Evolutionary conservation across 139 green algal species (phyloP).

Genomic region (Spirogloea muscicola): DNA sequence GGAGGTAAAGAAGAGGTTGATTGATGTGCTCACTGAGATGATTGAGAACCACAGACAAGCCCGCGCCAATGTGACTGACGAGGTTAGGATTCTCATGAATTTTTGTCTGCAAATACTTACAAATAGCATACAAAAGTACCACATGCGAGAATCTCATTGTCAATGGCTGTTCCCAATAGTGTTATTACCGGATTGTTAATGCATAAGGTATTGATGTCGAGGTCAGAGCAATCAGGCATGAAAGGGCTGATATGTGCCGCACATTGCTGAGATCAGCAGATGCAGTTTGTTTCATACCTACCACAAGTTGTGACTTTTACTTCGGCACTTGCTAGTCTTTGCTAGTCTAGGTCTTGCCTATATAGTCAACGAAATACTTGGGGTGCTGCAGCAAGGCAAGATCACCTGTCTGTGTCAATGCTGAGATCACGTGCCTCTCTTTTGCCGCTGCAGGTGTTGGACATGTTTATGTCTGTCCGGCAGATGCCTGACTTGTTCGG

Average conservation of each 20-base stretch:
- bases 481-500: slow-evolving; percentile 63
- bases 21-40: slow-evolving; percentile 77
- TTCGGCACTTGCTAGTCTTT: slow-evolving; percentile 1
- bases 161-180: background rate
- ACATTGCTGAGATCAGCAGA: background rate
- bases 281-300: slow-evolving; percentile 8
- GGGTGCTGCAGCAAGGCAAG: no score
- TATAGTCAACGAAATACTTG: no score
- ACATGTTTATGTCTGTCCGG: slow-evolving; percentile 83
- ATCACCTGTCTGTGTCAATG: background rate
- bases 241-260: background rate
- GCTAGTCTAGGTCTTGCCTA: background rate
- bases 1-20: slow-evolving; percentile 88
- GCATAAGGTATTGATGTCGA: background rate
- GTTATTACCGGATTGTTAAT: no score
- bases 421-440: background rate
- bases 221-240: background rate
- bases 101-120: no score
- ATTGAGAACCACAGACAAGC: slow-evolving; percentile 71
- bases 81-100: slow-evolving; percentile 40
- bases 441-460: slow-evolving; percentile 63
- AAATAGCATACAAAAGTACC: no score
- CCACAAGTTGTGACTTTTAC: no score
- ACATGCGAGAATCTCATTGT: no score
- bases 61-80: slow-evolving; percentile 76